Conservation (phyloP, 1,139 yeast species). For the Candida labiduridarum region DNA sequence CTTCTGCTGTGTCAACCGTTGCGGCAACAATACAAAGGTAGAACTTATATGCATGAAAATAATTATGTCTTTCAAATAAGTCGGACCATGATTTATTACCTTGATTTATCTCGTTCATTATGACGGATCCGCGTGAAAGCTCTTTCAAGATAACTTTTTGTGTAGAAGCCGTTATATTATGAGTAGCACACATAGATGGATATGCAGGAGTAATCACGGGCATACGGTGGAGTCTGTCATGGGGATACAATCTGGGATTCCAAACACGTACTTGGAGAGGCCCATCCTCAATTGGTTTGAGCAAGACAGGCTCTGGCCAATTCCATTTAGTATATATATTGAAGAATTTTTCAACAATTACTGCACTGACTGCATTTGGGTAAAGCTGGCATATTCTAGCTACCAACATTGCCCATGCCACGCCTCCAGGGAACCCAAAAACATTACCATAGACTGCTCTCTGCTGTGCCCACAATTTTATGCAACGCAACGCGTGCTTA, state of each 20-base stretch:
- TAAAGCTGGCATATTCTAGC: constrained; percentile 95
- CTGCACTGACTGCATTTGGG: constrained; percentile 95
- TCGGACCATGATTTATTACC: constrained; percentile 76
- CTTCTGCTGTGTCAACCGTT: constrained; percentile 71
- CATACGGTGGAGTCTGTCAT: constrained; percentile 89
- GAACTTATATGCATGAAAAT: constrained; percentile 81
- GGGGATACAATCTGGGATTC: constrained; percentile 91
- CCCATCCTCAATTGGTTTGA: constrained; percentile 94
- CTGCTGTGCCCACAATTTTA: constrained; percentile 95
- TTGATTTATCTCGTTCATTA: constrained; percentile 67
- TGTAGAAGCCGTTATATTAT: constrained; percentile 86
- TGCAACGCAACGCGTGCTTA: constrained; percentile 88
- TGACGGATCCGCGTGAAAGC: constrained; percentile 69
- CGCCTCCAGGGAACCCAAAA: constrained; percentile 99
- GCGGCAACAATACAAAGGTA: constrained; percentile 82
- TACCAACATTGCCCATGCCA: constrained; percentile 99
- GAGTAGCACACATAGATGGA: constrained; percentile 99
- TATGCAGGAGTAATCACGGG: constrained; percentile 99
- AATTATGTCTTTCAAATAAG: constrained; percentile 74
- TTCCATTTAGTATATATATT: constrained; percentile 86
- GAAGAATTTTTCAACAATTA: constrained; percentile 85
- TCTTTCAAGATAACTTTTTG: constrained; percentile 78
- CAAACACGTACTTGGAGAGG: constrained; percentile 95
- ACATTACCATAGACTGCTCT: constrained; percentile 93
- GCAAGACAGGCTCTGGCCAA: constrained; percentile 97